Base-by-base conservation (phyloP, 2,329 filamentous ascomycete species). In the Penicillium sp. region DNA sequence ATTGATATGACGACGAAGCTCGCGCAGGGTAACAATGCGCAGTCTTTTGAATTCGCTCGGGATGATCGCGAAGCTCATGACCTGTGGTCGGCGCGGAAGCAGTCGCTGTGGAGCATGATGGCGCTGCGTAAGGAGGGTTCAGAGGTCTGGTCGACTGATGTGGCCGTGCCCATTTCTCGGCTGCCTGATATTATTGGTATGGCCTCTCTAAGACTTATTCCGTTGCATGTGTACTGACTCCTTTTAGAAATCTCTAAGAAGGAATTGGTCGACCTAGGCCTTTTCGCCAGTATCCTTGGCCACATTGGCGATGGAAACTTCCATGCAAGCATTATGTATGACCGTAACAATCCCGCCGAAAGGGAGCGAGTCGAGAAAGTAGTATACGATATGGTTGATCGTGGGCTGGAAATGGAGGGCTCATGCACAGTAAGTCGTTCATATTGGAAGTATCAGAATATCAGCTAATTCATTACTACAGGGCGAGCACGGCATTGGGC, bases 221-320 rank as follows among this genome's bases (percentile, higher is more conserved):
- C 2, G 15, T n/a, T n/a, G 3, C 8, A 25, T 25, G 9, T 47
- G 48, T 52, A 44, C 65, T 69, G 44, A 65, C 38, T 3, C 4
- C 21, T 12, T 6, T 3, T 82, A 78, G 91, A 96, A 70, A 80
- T 91, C 41, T 92, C 89, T 59, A 96, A 96, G 77, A 89, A 90
- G 69, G 90, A 96, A 67, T 87, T 96, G 81, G 89, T 93, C 66
- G 86, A 90, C 13, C 79, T 96, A 12, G 91, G 90, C 0, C 76
- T 96, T 2, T 96, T 96, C 69, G 90, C 91, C 1, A 91, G 88
- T 65, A 89, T 96, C 29, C 78, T 97, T 4, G 92, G 92, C 3
- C 92, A 97, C 68, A 88, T 97, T 54, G 92, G 92, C 13, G 92
- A 96, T 68, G 92, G 92, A 37, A 97, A 97, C 73, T 97, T 97